Base-by-base conservation (phyloP, 2,329 filamentous ascomycete genomes). In the Cladosporium oxysporum region DNA sequence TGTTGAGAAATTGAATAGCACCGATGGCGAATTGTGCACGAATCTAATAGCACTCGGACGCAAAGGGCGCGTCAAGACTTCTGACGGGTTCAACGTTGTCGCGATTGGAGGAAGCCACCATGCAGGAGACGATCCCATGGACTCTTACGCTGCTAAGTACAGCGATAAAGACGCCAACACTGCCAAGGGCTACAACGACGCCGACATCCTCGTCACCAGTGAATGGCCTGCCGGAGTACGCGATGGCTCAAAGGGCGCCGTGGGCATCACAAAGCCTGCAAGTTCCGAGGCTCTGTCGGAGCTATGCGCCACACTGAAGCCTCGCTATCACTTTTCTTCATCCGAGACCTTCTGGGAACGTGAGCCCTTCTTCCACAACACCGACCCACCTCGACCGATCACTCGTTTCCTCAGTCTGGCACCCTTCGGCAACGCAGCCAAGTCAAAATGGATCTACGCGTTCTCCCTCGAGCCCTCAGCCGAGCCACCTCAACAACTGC, bases 361-460 rank as follows among this genome's bases (percentile, higher is more conserved):
- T 65, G 95, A 98, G 78, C 92, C 94, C 0, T 99, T 97, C 81
- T 89, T 95, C 74, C 90, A 96, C 75, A 69, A 79, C 26, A 72
- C 68, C 0, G 67, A 71, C 4, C 35, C 68, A 7, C 83, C 85
- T 4, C 81, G 79, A 37, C 80, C 83, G 1, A 79, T 96, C 11
- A 98, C 95, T 1, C 88, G 95, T 21, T 99, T 99, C 80, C 91
- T 98, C 72, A 96, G 93, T 62, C 82, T 98, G 62, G 93, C 93
- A 0, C 84, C 90, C 0, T 93, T 87, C 73, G 91, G 88, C 65
- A 96, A 96, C 73, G 69, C 85, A 0, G 81, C 83, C 23, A 97
- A 96, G 77, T 88, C 91, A 59, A 97, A 94, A 76, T 87, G 89
- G 63, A 83, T 94, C 72, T 94, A 93, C 72, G 92, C 90, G 7